These are phyloP conservation scores for Erodium moschatum DNA, from an alignment of 441 rosid genomes.

Conservation along the genomic window DNA sequence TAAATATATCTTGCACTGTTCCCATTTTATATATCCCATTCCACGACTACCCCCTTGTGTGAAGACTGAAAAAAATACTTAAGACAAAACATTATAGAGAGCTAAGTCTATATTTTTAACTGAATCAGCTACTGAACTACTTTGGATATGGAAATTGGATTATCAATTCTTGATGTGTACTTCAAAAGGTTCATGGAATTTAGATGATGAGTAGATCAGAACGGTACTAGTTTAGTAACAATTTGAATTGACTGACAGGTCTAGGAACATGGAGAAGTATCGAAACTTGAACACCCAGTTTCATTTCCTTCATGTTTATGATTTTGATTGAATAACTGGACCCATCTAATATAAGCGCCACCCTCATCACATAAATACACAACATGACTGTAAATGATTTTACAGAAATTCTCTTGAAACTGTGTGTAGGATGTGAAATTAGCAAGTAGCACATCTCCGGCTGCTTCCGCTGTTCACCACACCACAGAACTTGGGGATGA, in stretches of 20 bases:
- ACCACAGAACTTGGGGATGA: slow-evolving; percentile 24
- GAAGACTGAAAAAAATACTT: no score
- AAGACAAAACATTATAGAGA: no score
- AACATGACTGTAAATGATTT: slow-evolving; percentile 6
- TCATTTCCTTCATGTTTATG: neutral
- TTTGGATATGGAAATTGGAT: neutral
- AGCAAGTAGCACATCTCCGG: slow-evolving; percentile 24
- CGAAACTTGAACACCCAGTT: neutral
- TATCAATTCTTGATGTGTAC: neutral
- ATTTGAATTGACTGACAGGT: neutral
- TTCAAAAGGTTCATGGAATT: neutral
- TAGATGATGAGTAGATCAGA: neutral
- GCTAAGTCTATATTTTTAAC: neutral
- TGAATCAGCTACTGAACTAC: neutral
- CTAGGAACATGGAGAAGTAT: neutral
- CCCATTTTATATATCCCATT: no score
- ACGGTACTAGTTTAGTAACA: neutral
- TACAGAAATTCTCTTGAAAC: slow-evolving; percentile 20
- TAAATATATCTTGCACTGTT: no score
- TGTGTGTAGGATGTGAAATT: slow-evolving; percentile 37
- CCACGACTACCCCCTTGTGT: no score
- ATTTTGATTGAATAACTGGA: neutral
- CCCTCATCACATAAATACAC: neutral
- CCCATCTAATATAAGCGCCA: neutral
- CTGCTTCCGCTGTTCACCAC: neutral